These are phyloP conservation scores for Nidula microcarpa DNA, from an alignment of 768 basidiomycete species.

Conservation along the genomic window DNA sequence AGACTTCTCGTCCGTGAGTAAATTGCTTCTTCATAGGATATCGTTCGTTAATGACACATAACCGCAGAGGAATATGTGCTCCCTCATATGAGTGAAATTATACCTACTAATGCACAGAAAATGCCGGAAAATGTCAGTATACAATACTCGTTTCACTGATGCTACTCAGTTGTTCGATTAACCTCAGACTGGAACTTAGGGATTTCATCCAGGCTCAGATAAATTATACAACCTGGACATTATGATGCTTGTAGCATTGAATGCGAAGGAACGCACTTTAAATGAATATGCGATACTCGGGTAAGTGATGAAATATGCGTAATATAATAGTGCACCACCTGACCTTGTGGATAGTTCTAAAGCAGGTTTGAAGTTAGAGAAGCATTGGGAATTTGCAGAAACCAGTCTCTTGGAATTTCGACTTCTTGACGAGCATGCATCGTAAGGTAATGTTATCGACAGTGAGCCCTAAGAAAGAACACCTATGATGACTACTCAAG, in stretches of 20 bases:
- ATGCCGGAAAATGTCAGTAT: background rate
- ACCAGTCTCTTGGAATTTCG: constrained; percentile 1
- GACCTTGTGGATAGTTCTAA: background rate
- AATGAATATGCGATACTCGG: constrained; percentile 1
- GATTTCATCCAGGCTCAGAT: background rate
- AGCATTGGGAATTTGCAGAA: constrained; percentile 2
- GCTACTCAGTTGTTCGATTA: no score
- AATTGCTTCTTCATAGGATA: background rate
- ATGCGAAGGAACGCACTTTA: constrained; percentile 1
- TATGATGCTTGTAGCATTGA: constrained; percentile 1
- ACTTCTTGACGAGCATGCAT: background rate
- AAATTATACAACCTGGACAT: constrained; percentile 1
- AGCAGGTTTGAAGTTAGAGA: background rate
- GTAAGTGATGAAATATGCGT: background rate
- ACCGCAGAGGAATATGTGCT: constrained; percentile 1
- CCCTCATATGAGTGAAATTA: background rate
- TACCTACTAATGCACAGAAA: background rate
- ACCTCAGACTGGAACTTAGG: background rate
- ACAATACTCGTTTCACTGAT: background rate
- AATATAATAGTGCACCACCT: background rate
- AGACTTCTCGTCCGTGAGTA: background rate
- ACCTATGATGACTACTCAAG: no score
- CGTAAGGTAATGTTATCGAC: no score
- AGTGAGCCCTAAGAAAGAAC: no score
- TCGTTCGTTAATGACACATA: background rate